A percentile compares a stretch with the other conserved stretches of the same genome.
These are phyloP conservation scores for Blastobotrys serpentis DNA, from an alignment of 1,139 yeast genomes.

Conservation along the genomic window DNA sequence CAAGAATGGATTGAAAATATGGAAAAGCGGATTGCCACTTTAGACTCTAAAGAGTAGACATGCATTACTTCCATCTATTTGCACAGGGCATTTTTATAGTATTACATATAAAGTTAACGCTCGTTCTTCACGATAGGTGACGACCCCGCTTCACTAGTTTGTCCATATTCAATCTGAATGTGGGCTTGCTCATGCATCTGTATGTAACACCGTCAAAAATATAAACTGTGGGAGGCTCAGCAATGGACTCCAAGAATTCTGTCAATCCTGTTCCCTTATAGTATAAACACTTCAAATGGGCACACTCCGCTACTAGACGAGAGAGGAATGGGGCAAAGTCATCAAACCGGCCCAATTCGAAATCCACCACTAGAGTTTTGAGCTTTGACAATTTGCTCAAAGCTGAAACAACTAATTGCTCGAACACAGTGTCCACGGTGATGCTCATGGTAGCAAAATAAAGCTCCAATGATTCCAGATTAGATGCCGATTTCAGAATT, in stretches of 20 bases:
- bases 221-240: constrained; percentile 1
- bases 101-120: too few species aligned
- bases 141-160: constrained; percentile 5
- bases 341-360: constrained; percentile 2
- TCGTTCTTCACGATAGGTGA: constrained; percentile 4
- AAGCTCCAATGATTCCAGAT: constrained; percentile 1
- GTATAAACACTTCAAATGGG: background rate
- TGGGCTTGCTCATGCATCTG: constrained; percentile 1
- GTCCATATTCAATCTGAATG: background rate
- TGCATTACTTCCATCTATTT: too few species aligned
- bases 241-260: constrained; percentile 2
- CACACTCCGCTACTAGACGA: background rate
- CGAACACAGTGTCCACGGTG: background rate
- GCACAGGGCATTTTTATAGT: too few species aligned
- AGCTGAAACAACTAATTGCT: background rate
- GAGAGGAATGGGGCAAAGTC: constrained; percentile 5
- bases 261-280: constrained; percentile 3
- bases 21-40: constrained; percentile 13
- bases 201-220: constrained; percentile 5
- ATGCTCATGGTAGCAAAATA: constrained; percentile 1
- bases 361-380: background rate
- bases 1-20: constrained; percentile 21
- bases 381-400: background rate
- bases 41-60: background rate
- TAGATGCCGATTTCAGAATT: background rate